phyloP scores from a whole-genome alignment of 768 basidiomycete genomes.

The Rhodotorula kratochvilovae region DNA sequence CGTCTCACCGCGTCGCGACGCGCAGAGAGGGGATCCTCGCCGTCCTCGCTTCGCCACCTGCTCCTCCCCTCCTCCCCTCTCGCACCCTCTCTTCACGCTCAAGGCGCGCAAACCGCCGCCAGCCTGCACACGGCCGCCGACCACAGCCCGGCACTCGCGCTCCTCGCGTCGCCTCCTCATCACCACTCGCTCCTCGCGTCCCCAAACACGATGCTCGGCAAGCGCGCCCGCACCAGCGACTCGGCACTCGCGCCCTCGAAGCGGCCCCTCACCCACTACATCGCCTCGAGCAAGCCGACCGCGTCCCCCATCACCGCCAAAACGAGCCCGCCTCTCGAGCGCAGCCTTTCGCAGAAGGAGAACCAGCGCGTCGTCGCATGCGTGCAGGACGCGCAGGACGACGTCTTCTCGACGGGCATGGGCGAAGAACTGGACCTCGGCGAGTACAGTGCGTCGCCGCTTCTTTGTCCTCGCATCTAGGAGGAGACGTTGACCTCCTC shows the following conservation, averaged over 20 bases:
- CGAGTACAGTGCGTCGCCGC: background rate
- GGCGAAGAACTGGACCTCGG: background rate
- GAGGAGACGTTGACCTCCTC: background rate
- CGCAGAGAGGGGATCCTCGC: too few species aligned
- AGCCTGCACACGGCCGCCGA: background rate
- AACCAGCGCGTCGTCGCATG: background rate
- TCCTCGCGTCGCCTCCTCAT: background rate
- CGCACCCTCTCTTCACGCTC: too few species aligned
- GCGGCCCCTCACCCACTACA: background rate
- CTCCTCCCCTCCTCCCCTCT: background rate
- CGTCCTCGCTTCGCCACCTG: background rate
- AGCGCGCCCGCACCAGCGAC: background rate
- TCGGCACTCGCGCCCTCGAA: background rate
- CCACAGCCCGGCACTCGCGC: background rate
- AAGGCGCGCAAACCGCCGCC: too few species aligned
- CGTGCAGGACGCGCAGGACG: background rate
- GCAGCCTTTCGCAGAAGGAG: slow-evolving; percentile 12
- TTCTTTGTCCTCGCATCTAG: background rate
- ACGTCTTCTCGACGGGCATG: background rate
- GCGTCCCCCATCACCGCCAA: background rate
- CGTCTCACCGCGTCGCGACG: too few species aligned
- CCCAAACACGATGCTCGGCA: slow-evolving; percentile 2
- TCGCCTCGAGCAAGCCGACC: background rate
- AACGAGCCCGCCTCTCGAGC: background rate
- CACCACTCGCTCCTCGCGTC: too few species aligned